A percentile compares a stretch with the other conserved stretches of the same genome.
Evolutionary conservation across 2,329 filamentous ascomycete species (phyloP).

Genomic region (Fusarium sp.): DNA sequence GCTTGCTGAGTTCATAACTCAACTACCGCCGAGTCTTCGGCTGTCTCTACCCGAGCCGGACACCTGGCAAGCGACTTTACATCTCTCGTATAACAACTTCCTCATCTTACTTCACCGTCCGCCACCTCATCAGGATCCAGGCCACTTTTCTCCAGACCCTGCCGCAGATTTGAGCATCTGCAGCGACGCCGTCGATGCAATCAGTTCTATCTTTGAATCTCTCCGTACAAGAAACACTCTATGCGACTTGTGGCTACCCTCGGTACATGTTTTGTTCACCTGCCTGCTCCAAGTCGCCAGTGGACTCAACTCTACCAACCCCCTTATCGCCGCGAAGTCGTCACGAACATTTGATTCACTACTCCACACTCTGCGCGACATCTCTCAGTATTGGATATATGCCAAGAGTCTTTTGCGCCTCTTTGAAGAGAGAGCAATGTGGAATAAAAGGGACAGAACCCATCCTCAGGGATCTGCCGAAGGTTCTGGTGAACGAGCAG

Average conservation of each 20-base stretch:
- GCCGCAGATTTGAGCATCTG: conserved; percentile 48
- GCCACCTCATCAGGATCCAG: conserved; percentile 34
- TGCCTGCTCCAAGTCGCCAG: conserved; percentile 46
- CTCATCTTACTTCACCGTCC: conserved; percentile 51
- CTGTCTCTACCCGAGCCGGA: conserved; percentile 35
- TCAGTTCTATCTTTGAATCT: conserved; percentile 48
- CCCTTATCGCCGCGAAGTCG: conserved; percentile 48
- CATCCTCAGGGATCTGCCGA: conserved; percentile 13
- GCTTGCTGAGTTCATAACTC: conserved; percentile 47
- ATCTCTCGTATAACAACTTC: conserved; percentile 51
- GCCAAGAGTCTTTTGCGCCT: conserved; percentile 47
- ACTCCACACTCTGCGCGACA: conserved; percentile 43
- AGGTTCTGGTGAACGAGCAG: background rate
- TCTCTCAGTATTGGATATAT: conserved; percentile 49
- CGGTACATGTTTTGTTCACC: conserved; percentile 47
- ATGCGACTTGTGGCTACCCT: conserved; percentile 45
- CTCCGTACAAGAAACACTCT: conserved; percentile 39
- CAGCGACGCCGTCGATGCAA: conserved; percentile 44
- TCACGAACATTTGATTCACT: conserved; percentile 46
- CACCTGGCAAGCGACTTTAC: conserved; percentile 49
- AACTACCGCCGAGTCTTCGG: conserved; percentile 46
- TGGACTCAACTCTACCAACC: conserved; percentile 46
- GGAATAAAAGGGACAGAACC: conserved; percentile 19
- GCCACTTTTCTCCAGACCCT: conserved; percentile 17
- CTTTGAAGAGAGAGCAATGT: conserved; percentile 44